Base-by-base conservation (phyloP, 345 rosid species). In the Boechera stricta region DNA sequence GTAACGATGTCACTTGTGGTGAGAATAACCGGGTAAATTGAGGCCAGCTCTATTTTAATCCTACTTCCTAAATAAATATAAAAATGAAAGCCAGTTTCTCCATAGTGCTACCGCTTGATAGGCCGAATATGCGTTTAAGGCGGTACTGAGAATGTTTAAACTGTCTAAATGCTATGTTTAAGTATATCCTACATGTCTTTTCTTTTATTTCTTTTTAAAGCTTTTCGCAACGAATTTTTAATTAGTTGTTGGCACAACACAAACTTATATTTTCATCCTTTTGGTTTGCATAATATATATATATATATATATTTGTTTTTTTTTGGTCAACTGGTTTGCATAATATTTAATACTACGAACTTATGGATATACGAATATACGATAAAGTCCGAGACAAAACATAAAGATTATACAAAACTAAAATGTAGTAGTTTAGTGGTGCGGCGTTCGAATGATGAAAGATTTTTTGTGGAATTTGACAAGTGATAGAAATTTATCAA, bases 111-210 rank as follows among this genome's bases (percentile, higher is more conserved):
- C 48, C 33, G 59, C n/a, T 6, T 38, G 0, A 39, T 36, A 76
- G 48, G 75, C 28, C 65, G 80, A 77, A 77, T 70, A 62, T 77
- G 75, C 65, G 66, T 54, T 42, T 13, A 52, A 13, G 55, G 48
- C 24, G 69, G 49, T 61, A 69, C 6, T 53, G 21, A 12, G 44
- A 67, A 16, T 49, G 41, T 47, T 66, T n/a, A 35, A 55, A 54
- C 44, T 67, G 53, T 75, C 68, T 67, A 58, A 12, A 32, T 49
- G 38, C 11, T 67, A 26, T 75, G 69, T 52, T 36, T 51, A 59
- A 49, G 74, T 75, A 68, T 76, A 36, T 51, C 31, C 6, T 39
- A 29, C 67, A 42, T 59, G 44, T 38, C 38, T 72, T 36, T 10
- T 39, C 32, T 2, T 29, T 9, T 54, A 4, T 33, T 10, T 10